These are phyloP conservation scores for Zoysia japonica DNA, from an alignment of 176 grass and related monocot genomes.

Conservation along the genomic window DNA sequence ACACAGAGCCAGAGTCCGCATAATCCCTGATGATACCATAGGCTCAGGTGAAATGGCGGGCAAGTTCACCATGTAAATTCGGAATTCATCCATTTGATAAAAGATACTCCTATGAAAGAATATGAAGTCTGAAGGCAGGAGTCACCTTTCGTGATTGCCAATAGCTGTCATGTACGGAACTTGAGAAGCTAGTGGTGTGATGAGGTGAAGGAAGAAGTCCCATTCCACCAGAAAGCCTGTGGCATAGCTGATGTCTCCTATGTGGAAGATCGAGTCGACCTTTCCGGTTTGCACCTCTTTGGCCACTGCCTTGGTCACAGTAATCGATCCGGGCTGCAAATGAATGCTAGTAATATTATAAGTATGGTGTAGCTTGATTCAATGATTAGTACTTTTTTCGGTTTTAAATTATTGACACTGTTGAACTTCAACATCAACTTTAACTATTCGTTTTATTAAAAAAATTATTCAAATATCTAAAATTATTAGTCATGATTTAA, in stretches of 20 bases:
- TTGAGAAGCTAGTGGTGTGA: constrained; percentile 65
- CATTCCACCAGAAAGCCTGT: constrained; percentile 83
- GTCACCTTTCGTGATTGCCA: constrained; percentile 85
- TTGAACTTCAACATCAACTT: too few relatives aligned
- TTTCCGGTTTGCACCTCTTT: constrained; percentile 45
- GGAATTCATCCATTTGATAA: not conserved
- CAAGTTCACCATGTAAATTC: not conserved
- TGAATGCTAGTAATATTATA: not conserved
- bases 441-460: too few relatives aligned
- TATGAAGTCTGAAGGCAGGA: not conserved
- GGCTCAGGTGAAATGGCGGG: not conserved
- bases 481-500: too few relatives aligned
- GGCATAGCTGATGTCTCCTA: constrained; percentile 91
- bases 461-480: too few relatives aligned
- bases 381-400: too few relatives aligned
- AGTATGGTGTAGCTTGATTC: not conserved
- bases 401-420: too few relatives aligned
- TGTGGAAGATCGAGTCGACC: constrained; percentile 79
- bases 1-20: constrained; percentile 52
- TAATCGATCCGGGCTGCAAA: constrained; percentile 71
- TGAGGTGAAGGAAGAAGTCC: constrained; percentile 60
- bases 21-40: constrained; percentile 54
- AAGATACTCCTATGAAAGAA: not conserved
- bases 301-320: constrained; percentile 47
- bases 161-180: constrained; percentile 86